These are phyloP conservation scores for Cryoendolithus antarcticus DNA, from an alignment of 2,329 filamentous ascomycete genomes.

Conservation along the genomic window DNA sequence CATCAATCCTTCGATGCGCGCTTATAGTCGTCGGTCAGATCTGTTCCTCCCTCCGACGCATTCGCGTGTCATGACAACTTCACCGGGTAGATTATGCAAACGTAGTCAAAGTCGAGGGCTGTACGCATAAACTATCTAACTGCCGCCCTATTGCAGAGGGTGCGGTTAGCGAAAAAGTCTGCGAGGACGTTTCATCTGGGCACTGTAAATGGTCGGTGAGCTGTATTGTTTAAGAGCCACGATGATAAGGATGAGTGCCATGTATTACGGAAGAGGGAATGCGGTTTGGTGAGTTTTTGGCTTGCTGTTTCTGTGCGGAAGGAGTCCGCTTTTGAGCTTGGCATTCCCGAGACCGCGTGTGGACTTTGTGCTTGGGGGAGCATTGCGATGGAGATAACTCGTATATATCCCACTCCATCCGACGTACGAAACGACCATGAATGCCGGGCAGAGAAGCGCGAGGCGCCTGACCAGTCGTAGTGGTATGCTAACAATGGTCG, in stretches of 20 bases:
- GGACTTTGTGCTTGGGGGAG: not conserved
- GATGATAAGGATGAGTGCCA: conserved; percentile 91
- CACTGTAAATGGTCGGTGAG: conserved; percentile 88
- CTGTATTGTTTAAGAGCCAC: conserved; percentile 53
- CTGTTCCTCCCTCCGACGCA: too few species aligned
- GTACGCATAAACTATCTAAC: conserved; percentile 65
- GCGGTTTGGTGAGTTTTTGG: conserved; percentile 4
- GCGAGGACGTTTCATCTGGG: conserved; percentile 59
- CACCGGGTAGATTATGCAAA: too few species aligned
- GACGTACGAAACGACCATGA: conserved; percentile 24
- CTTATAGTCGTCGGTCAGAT: too few species aligned
- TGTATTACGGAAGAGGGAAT: conserved; percentile 8
- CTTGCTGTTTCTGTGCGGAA: not conserved
- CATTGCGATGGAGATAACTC: conserved; percentile 1
- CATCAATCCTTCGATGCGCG: too few species aligned
- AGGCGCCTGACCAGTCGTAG: conserved; percentile 25
- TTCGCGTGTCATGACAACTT: too few species aligned
- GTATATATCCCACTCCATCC: not conserved
- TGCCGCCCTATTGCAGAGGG: conserved; percentile 68
- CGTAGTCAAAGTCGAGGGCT: not conserved
- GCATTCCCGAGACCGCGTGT: conserved; percentile 1
- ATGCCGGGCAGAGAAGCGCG: conserved; percentile 31
- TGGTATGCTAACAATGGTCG: conserved; percentile 25
- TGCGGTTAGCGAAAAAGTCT: conserved; percentile 98
- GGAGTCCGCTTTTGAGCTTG: not conserved